These are phyloP conservation scores for Elsinoe batatas DNA, from an alignment of 2,329 filamentous ascomycete species.

Conservation along the genomic window DNA sequence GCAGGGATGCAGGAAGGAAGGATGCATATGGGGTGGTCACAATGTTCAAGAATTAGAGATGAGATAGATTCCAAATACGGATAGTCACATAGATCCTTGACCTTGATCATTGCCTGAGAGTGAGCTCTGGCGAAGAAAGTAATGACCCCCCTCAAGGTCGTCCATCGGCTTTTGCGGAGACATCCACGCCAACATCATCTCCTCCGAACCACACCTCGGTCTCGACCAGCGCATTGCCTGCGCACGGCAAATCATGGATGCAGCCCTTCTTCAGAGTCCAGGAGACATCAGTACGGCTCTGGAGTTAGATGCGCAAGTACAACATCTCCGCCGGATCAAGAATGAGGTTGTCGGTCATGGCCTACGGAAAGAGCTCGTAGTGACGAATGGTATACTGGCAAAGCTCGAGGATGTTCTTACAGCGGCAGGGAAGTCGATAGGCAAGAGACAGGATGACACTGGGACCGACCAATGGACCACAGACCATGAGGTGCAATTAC, in stretches of 20 bases:
- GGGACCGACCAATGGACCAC: constrained; percentile 40
- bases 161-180: neutral
- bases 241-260: constrained; percentile 16
- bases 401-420: constrained; percentile 47
- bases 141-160: too few species aligned
- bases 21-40: neutral
- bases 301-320: constrained; percentile 30
- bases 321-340: constrained; percentile 64
- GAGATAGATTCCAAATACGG: neutral
- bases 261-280: constrained; percentile 17
- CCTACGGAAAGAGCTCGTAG: constrained; percentile 72
- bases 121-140: too few species aligned
- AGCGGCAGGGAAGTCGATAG: constrained; percentile 33
- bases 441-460: constrained; percentile 41
- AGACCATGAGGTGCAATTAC: constrained; percentile 59
- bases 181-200: neutral
- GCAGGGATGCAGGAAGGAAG: neutral
- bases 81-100: too few species aligned
- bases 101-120: too few species aligned
- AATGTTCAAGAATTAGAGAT: neutral
- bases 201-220: neutral
- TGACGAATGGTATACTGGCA: constrained; percentile 59
- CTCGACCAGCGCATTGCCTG: neutral
- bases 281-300: constrained; percentile 16
- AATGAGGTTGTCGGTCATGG: constrained; percentile 84